Evolutionary conservation across 1,139 yeast species (phyloP), one percentile per base, ranked within the genome.

Genomic region (Dujonia santamariae): DNA sequence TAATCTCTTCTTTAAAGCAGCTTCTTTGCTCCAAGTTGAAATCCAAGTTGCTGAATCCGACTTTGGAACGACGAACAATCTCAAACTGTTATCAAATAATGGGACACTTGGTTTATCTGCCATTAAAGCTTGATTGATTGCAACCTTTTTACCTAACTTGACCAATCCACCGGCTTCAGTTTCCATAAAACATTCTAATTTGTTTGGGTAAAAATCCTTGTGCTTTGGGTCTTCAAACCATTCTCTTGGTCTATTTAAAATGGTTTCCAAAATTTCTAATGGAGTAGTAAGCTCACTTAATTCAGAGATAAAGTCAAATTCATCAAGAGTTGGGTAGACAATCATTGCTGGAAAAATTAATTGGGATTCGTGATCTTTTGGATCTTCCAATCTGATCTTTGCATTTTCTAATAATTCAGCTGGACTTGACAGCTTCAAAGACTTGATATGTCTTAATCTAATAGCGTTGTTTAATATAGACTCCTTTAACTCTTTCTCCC

Each of bases 141-240:
- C 67, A 18, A 80, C 75, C 46, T 85, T 86, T 54, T 82, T 85
- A 26, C 96, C 96, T 2, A 85, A 78, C 56, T 86, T 87, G 27
- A 90, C 80, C 40, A 92, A 67, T 0, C 97, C 97, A 27, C 96
- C 97, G 3, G 78, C 53, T 28, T 63, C 70, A 0, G 97, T 87
- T 56, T 87, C 97, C 78, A 86, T 80, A 54, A 70, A 90, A 15
- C 84, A 82, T 37, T 84, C 83, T 24, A 90, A 61, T 37, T 73
- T 74, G 45, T 73, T 75, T 1, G 67, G 58, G 11, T 26, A 18
- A 51, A 87, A 87, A 40, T 80, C 67, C 33, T 59, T 56, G 50
- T 80, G 87, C 42, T 72, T 75, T 4, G 79, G 80, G 37, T 76
- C 78, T 16, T 72, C 72, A 51, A 82, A 85, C 84, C 88, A 88